Conservation (phyloP, 495 filamentous ascomycete species). For the Podospora pseudoanserina region DNA sequence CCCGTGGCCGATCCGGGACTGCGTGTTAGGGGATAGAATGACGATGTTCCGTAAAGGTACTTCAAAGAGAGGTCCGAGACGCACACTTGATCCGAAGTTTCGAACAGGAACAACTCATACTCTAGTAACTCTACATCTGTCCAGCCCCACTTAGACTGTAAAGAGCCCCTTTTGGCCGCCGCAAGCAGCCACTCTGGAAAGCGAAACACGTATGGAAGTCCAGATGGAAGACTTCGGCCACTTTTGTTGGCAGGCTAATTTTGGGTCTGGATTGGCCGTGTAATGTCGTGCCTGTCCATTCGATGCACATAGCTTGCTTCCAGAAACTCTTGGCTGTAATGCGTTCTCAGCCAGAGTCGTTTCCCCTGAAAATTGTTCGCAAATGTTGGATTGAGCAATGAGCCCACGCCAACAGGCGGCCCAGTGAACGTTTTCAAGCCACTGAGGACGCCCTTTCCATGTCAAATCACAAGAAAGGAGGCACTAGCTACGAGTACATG, state of each 20-base stretch:
- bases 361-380: not conserved
- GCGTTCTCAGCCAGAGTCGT: not conserved
- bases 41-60: not conserved
- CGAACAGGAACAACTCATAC: not conserved
- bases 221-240: not conserved
- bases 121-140: not conserved
- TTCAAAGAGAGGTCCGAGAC: constrained; percentile 5
- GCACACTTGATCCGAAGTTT: constrained; percentile 7
- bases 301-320: constrained; percentile 1
- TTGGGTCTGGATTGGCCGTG: not conserved
- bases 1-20: not conserved
- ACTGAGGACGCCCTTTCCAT: not conserved
- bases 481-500: not conserved
- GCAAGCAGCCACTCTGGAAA: constrained; percentile 11
- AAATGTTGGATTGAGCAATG: not conserved
- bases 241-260: constrained; percentile 3
- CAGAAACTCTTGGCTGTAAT: constrained; percentile 3
- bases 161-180: constrained; percentile 1
- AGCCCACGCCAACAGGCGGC: not conserved
- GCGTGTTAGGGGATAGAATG: not conserved
- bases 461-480: too few species aligned
- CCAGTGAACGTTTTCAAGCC: not conserved
- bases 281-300: not conserved
- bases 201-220: not conserved
- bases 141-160: not conserved